phyloP scores from a whole-genome alignment of 352 stramenopile species.

The Globisporangium solare region DNA sequence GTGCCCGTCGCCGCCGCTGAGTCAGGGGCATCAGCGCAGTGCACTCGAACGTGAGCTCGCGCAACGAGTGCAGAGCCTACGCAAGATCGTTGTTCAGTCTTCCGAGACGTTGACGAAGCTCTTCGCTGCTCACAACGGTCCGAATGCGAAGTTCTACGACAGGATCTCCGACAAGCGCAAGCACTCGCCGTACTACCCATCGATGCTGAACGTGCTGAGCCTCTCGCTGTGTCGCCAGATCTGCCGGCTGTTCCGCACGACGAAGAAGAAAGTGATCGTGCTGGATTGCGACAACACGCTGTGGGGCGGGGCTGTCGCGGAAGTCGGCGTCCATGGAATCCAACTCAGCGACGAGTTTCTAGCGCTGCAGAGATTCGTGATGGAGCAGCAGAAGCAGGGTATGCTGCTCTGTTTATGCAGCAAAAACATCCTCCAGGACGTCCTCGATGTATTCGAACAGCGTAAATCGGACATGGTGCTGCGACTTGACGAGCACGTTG shows the following conservation, averaged over 20 bases:
- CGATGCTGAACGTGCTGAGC: slow-evolving; percentile 51
- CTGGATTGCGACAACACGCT: slow-evolving; percentile 79
- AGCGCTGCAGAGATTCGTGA: slow-evolving; percentile 53
- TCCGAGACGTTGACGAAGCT: slow-evolving; percentile 10
- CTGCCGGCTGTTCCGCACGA: slow-evolving; percentile 29
- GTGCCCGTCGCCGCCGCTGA: slow-evolving; percentile 25
- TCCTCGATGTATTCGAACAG: slow-evolving; percentile 38
- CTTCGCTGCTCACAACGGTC: slow-evolving; percentile 23
- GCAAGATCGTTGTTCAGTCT: slow-evolving; percentile 26
- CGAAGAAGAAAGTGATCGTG: slow-evolving; percentile 66
- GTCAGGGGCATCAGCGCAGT: slow-evolving; percentile 11
- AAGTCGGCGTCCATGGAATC: slow-evolving; percentile 37
- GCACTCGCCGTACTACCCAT: slow-evolving; percentile 62
- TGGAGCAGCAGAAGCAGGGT: slow-evolving; percentile 36
- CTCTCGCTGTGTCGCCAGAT: slow-evolving; percentile 46
- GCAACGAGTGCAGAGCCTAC: slow-evolving; percentile 15
- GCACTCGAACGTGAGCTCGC: slow-evolving; percentile 13
- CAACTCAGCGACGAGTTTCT: slow-evolving; percentile 37
- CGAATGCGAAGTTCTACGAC: slow-evolving; percentile 26
- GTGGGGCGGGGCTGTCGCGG: slow-evolving; percentile 59
- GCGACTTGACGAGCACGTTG: slow-evolving; percentile 43
- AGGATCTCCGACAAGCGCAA: slow-evolving; percentile 39
- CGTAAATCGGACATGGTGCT: slow-evolving; percentile 47
- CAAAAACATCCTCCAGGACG: slow-evolving; percentile 61
- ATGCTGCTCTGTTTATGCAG: slow-evolving; percentile 65